phyloP scores from a whole-genome alignment of 768 basidiomycete species.

The Lactifluus pinguis region DNA sequence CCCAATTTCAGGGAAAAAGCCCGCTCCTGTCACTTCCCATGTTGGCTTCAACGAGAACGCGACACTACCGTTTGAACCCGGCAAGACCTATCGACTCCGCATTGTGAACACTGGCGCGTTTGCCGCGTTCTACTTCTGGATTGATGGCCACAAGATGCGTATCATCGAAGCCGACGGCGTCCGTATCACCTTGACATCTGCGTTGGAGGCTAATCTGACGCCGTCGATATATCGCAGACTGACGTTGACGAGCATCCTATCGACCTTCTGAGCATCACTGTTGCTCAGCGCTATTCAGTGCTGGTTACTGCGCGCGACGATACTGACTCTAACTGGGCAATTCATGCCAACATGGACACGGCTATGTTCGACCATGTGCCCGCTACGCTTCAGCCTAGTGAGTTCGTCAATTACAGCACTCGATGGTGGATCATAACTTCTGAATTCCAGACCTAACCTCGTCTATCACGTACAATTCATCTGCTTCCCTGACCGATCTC shows the following conservation, averaged over 20 bases:
- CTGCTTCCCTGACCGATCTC: constrained; percentile 42
- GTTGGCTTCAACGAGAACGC: constrained; percentile 87
- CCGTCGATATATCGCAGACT: constrained; percentile 34
- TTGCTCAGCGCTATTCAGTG: constrained; percentile 89
- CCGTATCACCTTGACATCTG: constrained; percentile 23
- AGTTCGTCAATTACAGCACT: constrained; percentile 21
- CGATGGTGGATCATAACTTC: neutral
- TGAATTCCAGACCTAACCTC: constrained; percentile 66
- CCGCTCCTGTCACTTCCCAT: constrained; percentile 38
- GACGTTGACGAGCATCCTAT: constrained; percentile 70
- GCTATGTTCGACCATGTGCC: constrained; percentile 86
- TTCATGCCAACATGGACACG: constrained; percentile 87
- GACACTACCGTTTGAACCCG: constrained; percentile 72
- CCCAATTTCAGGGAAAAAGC: constrained; percentile 42
- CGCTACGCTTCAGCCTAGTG: constrained; percentile 61
- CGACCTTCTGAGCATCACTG: constrained; percentile 65
- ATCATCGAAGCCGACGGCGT: constrained; percentile 83
- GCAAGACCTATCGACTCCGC: constrained; percentile 85
- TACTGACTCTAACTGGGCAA: constrained; percentile 68
- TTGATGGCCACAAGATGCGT: constrained; percentile 79
- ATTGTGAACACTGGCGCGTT: constrained; percentile 80
- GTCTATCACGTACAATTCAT: constrained; percentile 64
- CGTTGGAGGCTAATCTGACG: neutral
- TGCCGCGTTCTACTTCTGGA: constrained; percentile 75
- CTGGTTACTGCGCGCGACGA: constrained; percentile 89